Conservation (phyloP, 2,329 filamentous ascomycete species). For the Alternaria sp. region DNA sequence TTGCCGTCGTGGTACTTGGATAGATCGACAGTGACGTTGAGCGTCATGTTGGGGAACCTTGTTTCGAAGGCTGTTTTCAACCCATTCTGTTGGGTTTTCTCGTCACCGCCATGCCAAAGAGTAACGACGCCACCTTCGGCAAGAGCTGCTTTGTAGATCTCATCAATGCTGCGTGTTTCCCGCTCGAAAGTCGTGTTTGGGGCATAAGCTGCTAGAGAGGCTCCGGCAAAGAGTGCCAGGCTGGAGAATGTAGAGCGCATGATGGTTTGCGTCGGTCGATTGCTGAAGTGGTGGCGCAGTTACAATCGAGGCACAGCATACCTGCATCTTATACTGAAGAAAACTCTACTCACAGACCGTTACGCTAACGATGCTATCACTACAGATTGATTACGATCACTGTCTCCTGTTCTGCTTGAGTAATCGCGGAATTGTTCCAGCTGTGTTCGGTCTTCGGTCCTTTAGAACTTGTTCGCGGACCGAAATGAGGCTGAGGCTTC, state of each 20-base stretch:
- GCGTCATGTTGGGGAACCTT: slow-evolving; percentile 60
- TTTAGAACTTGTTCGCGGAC: slow-evolving; percentile 1
- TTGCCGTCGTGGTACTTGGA: slow-evolving; percentile 64
- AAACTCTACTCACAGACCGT: neutral
- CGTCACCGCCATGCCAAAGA: slow-evolving; percentile 61
- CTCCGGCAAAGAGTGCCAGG: slow-evolving; percentile 9
- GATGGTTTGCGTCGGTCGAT: neutral
- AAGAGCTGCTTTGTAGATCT: slow-evolving; percentile 61
- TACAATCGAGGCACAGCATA: neutral
- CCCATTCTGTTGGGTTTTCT: slow-evolving; percentile 51
- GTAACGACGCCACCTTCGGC: slow-evolving; percentile 59
- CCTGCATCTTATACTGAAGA: neutral
- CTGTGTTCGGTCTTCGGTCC: neutral
- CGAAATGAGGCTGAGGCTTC: neutral
- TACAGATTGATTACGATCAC: neutral
- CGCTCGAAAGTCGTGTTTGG: neutral
- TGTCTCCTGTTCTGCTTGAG: neutral
- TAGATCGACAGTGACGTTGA: slow-evolving; percentile 64
- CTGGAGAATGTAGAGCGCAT: slow-evolving; percentile 9
- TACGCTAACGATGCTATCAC: neutral
- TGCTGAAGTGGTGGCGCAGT: neutral
- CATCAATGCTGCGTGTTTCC: slow-evolving; percentile 60
- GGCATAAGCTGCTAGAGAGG: slow-evolving; percentile 1
- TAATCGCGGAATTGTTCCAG: neutral
- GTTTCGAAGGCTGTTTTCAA: slow-evolving; percentile 58